phyloP scores from a whole-genome alignment of 2,329 filamentous ascomycete species.

The Cadophora sp. region DNA sequence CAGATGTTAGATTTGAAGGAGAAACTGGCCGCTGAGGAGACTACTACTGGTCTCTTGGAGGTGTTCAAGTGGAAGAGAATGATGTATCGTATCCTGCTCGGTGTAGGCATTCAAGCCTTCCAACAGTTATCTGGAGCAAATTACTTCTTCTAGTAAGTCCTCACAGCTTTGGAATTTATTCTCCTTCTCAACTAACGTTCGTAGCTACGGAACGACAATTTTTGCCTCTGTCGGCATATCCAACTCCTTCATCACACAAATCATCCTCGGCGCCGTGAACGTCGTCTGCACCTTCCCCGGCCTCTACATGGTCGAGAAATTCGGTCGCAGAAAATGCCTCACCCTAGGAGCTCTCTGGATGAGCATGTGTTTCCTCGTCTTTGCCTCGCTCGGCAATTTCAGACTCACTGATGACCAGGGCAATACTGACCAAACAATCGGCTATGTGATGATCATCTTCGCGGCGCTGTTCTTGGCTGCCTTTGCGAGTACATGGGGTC shows the following conservation, averaged over 20 bases:
- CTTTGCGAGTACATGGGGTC: conserved; percentile 75
- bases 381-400: conserved; percentile 60
- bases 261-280: conserved; percentile 73
- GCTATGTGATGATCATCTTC: conserved; percentile 74
- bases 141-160: conserved; percentile 60
- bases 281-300: conserved; percentile 62
- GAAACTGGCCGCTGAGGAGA: conserved; percentile 53
- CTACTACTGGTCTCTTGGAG: conserved; percentile 63
- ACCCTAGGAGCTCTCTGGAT: conserved; percentile 72
- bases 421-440: conserved; percentile 58
- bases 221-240: conserved; percentile 70
- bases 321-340: conserved; percentile 70
- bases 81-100: conserved; percentile 68
- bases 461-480: conserved; percentile 77
- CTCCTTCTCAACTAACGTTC: neutral
- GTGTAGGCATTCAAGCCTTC: conserved; percentile 67
- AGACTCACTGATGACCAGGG: conserved; percentile 59
- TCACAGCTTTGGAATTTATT: no score
- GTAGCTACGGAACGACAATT: conserved; percentile 65
- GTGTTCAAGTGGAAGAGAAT: conserved; percentile 67
- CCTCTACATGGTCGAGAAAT: conserved; percentile 71
- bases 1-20: conserved; percentile 60
- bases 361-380: conserved; percentile 70
- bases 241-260: conserved; percentile 70
- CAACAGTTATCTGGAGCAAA: conserved; percentile 73